A percentile compares a stretch with the other conserved stretches of the same genome.
Conservation (phyloP, 2,329 filamentous ascomycete species). For the Ceratocystiopsis brevicomis region DNA sequence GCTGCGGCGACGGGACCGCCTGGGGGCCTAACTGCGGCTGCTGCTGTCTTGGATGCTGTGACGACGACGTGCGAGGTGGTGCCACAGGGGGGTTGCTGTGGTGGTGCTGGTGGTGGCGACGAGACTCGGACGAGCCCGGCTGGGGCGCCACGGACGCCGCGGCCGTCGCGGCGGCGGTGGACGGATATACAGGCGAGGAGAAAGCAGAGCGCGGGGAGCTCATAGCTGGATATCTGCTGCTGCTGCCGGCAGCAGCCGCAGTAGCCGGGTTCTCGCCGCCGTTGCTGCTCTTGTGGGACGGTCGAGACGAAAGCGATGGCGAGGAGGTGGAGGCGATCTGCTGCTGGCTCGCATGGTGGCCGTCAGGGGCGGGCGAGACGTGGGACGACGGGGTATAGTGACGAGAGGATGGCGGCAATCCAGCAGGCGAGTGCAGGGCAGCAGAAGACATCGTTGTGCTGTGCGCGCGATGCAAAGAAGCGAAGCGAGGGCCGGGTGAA, state of each 20-base stretch:
- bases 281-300: conserved; percentile 31
- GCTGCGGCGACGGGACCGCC: neutral
- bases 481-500: neutral
- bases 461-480: neutral
- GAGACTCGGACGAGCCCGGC: conserved; percentile 26
- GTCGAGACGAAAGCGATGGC: conserved; percentile 31
- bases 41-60: conserved; percentile 2
- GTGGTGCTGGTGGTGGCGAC: conserved; percentile 28
- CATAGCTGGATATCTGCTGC: conserved; percentile 14
- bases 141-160: conserved; percentile 4
- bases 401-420: conserved; percentile 31
- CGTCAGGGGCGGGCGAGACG: conserved; percentile 33
- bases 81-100: conserved; percentile 39
- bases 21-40: conserved; percentile 10
- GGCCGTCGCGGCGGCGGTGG: conserved; percentile 15
- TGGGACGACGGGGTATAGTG: conserved; percentile 34
- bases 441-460: conserved; percentile 38
- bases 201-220: conserved; percentile 25
- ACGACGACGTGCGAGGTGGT: conserved; percentile 64
- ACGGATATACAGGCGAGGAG: conserved; percentile 21
- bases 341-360: conserved; percentile 29
- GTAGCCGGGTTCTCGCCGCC: conserved; percentile 15
- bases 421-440: conserved; percentile 34
- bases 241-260: conserved; percentile 14
- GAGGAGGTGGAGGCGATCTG: conserved; percentile 20